A percentile compares a stretch with the other conserved stretches of the same genome.
Conservation (phyloP, 2,329 filamentous ascomycete genomes). For the Cladosporium sp. region DNA sequence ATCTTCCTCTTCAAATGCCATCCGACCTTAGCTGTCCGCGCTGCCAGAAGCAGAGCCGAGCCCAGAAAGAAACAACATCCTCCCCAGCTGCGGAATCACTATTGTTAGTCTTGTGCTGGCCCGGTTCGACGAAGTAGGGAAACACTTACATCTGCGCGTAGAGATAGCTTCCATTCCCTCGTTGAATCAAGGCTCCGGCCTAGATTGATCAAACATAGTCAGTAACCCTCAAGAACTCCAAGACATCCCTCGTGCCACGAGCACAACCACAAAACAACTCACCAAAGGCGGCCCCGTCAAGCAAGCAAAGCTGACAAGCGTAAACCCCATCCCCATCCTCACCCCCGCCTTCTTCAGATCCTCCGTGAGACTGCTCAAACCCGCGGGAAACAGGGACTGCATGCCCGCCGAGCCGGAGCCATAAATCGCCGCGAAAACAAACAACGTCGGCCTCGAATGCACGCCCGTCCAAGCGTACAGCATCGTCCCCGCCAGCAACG, state of each 20-base stretch:
- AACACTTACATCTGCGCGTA: slow-evolving; percentile 37
- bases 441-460: slow-evolving; percentile 33
- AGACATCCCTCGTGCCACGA: too few species aligned
- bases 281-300: slow-evolving; percentile 38
- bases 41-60: slow-evolving; percentile 23
- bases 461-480: slow-evolving; percentile 57
- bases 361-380: slow-evolving; percentile 41
- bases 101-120: background rate
- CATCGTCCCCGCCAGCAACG: slow-evolving; percentile 43
- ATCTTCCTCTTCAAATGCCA: slow-evolving; percentile 25
- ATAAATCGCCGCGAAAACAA: slow-evolving; percentile 43
- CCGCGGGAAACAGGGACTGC: slow-evolving; percentile 43
- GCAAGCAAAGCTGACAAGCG: slow-evolving; percentile 41
- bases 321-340: slow-evolving; percentile 47
- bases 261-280: too few species aligned
- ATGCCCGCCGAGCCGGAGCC: slow-evolving; percentile 43
- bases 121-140: background rate
- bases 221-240: too few species aligned
- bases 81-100: slow-evolving; percentile 33
- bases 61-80: slow-evolving; percentile 31
- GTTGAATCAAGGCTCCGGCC: slow-evolving; percentile 43
- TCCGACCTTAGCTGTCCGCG: slow-evolving; percentile 27
- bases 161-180: slow-evolving; percentile 38
- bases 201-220: background rate
- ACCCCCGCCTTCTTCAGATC: slow-evolving; percentile 45